Base-by-base conservation (phyloP, 1,139 yeast genomes). In the Torulaspora pretoriensis region DNA sequence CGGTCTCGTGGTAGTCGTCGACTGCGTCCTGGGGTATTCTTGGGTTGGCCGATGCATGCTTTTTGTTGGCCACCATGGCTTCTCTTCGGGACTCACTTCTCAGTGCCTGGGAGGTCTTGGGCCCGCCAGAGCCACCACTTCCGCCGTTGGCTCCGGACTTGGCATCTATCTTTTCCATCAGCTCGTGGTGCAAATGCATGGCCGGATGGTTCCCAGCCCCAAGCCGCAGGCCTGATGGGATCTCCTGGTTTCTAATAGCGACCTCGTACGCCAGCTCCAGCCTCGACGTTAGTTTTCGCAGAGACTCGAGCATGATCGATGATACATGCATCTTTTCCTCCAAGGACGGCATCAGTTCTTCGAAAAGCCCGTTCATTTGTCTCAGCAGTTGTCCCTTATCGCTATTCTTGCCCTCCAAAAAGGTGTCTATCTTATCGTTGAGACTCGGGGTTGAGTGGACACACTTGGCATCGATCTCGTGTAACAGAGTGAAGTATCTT, bases 281-380 rank as follows among this genome's bases (percentile, higher is more conserved):
- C 39, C 97, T 72, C 43, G 72, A 74, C 54, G 87, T 70, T 59
- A 88, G 87, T 52, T 82, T 79, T 33, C 74, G 70, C 42, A 89
- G 75, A 17, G 83, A 76, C 57, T 90, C 97, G 25, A 87, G 77
- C 23, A 97, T 96, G 30, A 88, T 84, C 1, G 92, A 83, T 2
- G 97, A 94, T 30, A 92, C 97, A 63, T 92, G 97, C 95, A 92
- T 89, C 67, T 92, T 92, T 63, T 92, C 97, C 61, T 92, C 98
- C 48, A 92, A 70, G 54, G 96, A 88, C 0, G 97, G 97, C 70
- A 92, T 81, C 42, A 92, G 73, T 49, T 86, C 96, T 54, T 75
- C 78, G 48, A 82, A 68, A 45, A 72, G 67, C 43, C 69, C 67
- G 46, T 75, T 72, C 40, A 80, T 76, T 51, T 58, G 45, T 3